Conservation (phyloP, 257 asterid genomes). For the Pogostemon cablin region DNA sequence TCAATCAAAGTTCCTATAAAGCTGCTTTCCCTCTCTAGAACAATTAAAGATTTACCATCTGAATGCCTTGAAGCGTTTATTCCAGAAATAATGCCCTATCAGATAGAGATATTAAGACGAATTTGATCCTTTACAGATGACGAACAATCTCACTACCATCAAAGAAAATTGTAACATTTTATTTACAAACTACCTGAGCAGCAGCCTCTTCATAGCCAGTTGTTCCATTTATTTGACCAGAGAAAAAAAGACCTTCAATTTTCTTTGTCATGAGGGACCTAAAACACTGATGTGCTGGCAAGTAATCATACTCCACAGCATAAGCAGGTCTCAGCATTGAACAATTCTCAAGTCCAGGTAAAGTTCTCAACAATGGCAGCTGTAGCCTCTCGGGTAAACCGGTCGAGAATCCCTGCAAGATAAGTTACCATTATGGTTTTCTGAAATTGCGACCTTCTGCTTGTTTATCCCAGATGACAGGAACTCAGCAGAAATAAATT, state of each 20-base stretch:
- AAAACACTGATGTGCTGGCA: slow-evolving; percentile 96
- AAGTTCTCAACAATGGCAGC: slow-evolving; percentile 86
- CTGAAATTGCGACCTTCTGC: slow-evolving; percentile 19
- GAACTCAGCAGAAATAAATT: neutral
- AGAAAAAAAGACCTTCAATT: slow-evolving; percentile 92
- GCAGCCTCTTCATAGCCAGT: slow-evolving; percentile 99
- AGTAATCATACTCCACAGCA: slow-evolving; percentile 97
- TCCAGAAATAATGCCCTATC: slow-evolving; percentile 92
- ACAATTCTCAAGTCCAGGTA: slow-evolving; percentile 98
- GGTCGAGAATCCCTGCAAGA: slow-evolving; percentile 87
- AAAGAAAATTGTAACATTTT: neutral
- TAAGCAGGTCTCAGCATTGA: slow-evolving; percentile 99
- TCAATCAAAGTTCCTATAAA: slow-evolving; percentile 94
- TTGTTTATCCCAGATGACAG: slow-evolving; percentile 18
- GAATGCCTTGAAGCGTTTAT: slow-evolving; percentile 96
- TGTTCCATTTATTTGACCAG: slow-evolving; percentile 98
- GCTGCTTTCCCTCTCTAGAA: slow-evolving; percentile 98
- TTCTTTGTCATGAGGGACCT: slow-evolving; percentile 96
- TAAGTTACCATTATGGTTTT: slow-evolving; percentile 29
- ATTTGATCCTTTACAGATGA: slow-evolving; percentile 22
- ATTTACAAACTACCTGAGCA: slow-evolving; percentile 70
- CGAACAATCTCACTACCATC: neutral
- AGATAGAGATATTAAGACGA: slow-evolving; percentile 29
- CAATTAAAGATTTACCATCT: slow-evolving; percentile 75
- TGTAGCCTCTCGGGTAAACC: slow-evolving; percentile 98